Evolutionary conservation across 306 rosid species (phyloP), one percentile per base, ranked within the genome.

Genomic region (Pyrus communis): DNA sequence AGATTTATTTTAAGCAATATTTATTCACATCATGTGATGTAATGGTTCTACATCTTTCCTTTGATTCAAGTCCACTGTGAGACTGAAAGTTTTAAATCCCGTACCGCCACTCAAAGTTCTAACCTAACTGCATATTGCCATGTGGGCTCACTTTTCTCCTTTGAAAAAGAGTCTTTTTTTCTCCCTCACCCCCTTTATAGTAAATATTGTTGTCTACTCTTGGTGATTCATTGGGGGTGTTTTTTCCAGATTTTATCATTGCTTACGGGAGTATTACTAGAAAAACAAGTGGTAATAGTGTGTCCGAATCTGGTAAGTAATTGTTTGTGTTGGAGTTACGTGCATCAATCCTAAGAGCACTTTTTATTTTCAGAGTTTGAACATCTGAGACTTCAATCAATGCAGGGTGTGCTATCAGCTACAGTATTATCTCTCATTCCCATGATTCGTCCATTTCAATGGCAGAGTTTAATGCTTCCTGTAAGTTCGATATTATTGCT

Each of bases 391-490:
- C 83, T 85, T 81, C 73, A 82, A 82, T 83, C 52, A 66, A 74
- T 83, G 85, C 89, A 95, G 98, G 98, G 97, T 77, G 87, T 95
- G 80, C 88, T 92, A 71, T 90, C 97, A 64, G 91, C 97, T 77
- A 62, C 80, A 60, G 96, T 95, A 77, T 85, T 90, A 58, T 90
- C 91, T 74, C 75, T 95, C 75, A 71, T 95, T 83, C 93, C 98
- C 74, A 78, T 92, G 91, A 92, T 95, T 86, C 89, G 93, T 78
- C 98, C 98, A 57, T 95, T 92, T 83, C 96, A 95, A 67, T 95
- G 97, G 98, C 98, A 95, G 85, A 89, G 98, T 83, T 88, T 90
- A 73, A 82, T 95, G 79, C 98, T 95, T 77, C 98, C 97, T 54
- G 97, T 95, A 83, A 89, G 98, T 88, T 79, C 59, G 7, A 67